Evolutionary conservation across 2,329 filamentous ascomycete genomes (phyloP), one percentile per base, ranked within the genome.

Genomic region (Penicillium sp.): DNA sequence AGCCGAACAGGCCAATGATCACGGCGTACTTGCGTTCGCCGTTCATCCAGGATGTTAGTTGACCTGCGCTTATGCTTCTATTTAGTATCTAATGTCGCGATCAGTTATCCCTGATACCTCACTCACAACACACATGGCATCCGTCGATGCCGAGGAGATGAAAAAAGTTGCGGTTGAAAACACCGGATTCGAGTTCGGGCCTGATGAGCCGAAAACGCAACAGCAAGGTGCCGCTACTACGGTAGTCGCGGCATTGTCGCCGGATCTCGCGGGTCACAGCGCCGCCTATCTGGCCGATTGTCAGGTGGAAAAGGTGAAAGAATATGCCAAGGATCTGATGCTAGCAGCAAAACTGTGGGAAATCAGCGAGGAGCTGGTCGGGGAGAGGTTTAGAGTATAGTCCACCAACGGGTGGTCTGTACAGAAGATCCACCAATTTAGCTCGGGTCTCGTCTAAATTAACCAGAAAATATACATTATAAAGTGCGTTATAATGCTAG

Each of bases 1-100:
- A 21, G 78, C 75, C 45, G 53, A 56, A 11, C 48, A n/a, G 23
- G 11, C 1, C 65, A 15, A 26, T 1, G 19, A 51, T 5, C 7
- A 51, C 17, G 49, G 29, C 15, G 11, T 51, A 3, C 7, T 19
- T 19, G 26, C n/a, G 1, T 35, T 11, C 5, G 49, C 49, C 0
- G 49, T 31, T 2, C 26, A 51, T 17, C 49, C 49, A 5, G 49
- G 49, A 6, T 51, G 49, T 51, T 7, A 38, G 49, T 51, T n/a
- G 11, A 9, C 3, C 13, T 48, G 8, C 21, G 5, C 9, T 23
- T 48, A 48, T 7, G 7, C 5, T 38, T 29, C 3, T 5, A 19
- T 5, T 19, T 21, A 3, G 13, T 7, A 2, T 9, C 11, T 51
- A 51, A 51, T 13, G 3, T 3, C 7, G 4, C 15, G 1, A 2